These are phyloP conservation scores for Westerdykella sp. DNA, from an alignment of 2,329 filamentous ascomycete species.

Conservation along the genomic window DNA sequence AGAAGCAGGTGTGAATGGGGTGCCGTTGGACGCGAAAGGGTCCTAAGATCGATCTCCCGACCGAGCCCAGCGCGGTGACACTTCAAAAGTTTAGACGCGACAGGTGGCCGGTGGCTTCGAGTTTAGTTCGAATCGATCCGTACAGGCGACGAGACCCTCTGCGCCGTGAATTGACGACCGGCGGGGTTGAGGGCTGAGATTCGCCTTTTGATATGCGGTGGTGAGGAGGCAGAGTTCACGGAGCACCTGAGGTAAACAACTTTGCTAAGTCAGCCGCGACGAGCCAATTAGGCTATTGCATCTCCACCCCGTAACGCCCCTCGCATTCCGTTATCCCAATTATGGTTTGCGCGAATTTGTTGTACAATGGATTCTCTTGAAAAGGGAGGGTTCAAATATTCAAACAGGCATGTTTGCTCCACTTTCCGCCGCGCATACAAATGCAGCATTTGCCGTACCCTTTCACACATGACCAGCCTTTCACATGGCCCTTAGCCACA, in stretches of 20 bases:
- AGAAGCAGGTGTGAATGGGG: constrained; percentile 14
- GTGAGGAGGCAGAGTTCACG: constrained; percentile 17
- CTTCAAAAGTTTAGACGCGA: constrained; percentile 29
- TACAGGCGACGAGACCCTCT: constrained; percentile 16
- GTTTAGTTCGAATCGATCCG: constrained; percentile 10
- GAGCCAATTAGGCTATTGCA: constrained; percentile 33
- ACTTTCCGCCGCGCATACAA: too few relatives aligned
- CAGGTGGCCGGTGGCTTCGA: constrained; percentile 10
- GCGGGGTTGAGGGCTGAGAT: constrained; percentile 12
- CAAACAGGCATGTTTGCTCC: too few relatives aligned
- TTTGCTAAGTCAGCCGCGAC: constrained; percentile 25
- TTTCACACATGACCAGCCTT: too few relatives aligned
- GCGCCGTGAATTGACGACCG: constrained; percentile 22
- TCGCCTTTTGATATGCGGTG: constrained; percentile 21
- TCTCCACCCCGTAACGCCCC: constrained; percentile 27
- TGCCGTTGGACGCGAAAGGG: constrained; percentile 28
- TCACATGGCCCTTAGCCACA: too few relatives aligned
- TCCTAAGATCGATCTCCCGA: constrained; percentile 17
- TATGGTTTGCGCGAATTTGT: neutral
- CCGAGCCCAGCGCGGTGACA: constrained; percentile 24
- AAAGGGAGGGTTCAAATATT: too few relatives aligned
- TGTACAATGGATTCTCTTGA: neutral
- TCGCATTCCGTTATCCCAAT: constrained; percentile 17
- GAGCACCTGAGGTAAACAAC: constrained; percentile 27
- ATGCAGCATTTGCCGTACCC: neutral